Base-by-base conservation (phyloP, 805 yeast species). In the Teunomyces aglyptinius region DNA sequence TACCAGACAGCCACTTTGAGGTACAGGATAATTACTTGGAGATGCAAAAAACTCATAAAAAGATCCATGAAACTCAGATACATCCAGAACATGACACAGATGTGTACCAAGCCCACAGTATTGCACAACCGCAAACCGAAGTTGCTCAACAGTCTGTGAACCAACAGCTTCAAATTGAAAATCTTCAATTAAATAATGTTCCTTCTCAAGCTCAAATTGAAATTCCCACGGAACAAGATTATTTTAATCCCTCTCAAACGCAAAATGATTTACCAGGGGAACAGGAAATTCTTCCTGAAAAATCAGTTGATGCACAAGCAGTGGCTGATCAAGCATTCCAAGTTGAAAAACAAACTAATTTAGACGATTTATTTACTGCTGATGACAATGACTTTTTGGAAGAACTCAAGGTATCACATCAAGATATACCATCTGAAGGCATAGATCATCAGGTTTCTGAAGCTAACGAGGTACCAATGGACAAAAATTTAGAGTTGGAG, bases 341-440 rank as follows among this genome's bases (percentile, higher is more conserved):
- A 19, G 27, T 6, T 18, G 7, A 15, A 40, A n/a, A 10, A 18
- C 32, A 38, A 16, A 26, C 39, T 5, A 29, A 20, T 18, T 29
- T 41, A 10, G 55, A 47, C 16, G 43, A 47, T 12, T 49, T 55
- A 36, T 44, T 53, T 38, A 47, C 29, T 22, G 61, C 55, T 22
- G 59, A 51, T n/a, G 63, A 57, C 31, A 59, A 49, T 11, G 56
- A 51, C 34, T 52, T 60, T 28, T 49, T 61, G 45, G 57, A 52
- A 11, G 57, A 49, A 16, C 43, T 54, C 45, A 45, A 20, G 6
- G 10, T 18, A 26, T n/a, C 28, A 11, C 22, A 33, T 12, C 10
- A 26, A 39, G 10, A 10, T 13, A 6, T 7, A 11, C 22, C 19
- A 19, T 4, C 15, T 35, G 39, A 7, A 6, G 38, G 11, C 16